Evolutionary conservation across 2,329 filamentous ascomycete genomes (phyloP).

Genomic region (Venturiaceae sp.): DNA sequence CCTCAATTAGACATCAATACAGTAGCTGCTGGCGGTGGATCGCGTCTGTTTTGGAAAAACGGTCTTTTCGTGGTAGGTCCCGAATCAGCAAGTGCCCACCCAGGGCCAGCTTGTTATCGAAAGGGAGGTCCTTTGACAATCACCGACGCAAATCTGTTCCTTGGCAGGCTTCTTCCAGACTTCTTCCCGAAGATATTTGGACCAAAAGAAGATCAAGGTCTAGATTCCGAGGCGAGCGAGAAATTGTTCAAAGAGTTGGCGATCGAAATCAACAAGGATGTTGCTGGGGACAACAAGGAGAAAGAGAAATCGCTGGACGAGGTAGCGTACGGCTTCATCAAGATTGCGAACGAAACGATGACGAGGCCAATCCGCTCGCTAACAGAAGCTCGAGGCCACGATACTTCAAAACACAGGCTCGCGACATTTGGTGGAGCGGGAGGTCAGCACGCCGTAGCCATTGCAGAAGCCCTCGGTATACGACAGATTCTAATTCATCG

Average conservation of each 20-base stretch:
- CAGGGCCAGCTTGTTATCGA: constrained; percentile 82
- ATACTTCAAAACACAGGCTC: constrained; percentile 81
- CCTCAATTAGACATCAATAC: constrained; percentile 93
- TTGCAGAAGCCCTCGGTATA: constrained; percentile 76
- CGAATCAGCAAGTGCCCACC: constrained; percentile 80
- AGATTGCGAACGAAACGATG: constrained; percentile 88
- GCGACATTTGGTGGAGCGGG: constrained; percentile 90
- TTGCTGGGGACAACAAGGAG: constrained; percentile 47
- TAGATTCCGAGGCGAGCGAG: constrained; percentile 68
- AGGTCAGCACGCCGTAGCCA: constrained; percentile 85
- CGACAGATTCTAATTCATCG: constrained; percentile 76
- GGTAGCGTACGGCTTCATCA: constrained; percentile 80
- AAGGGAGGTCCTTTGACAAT: constrained; percentile 85
- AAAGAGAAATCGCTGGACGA: constrained; percentile 68
- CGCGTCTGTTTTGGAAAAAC: constrained; percentile 76
- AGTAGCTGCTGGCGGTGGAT: constrained; percentile 82
- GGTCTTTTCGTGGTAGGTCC: constrained; percentile 86
- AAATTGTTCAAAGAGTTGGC: constrained; percentile 68
- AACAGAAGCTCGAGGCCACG: constrained; percentile 86
- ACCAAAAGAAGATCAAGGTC: constrained; percentile 70
- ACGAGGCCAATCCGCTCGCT: constrained; percentile 80
- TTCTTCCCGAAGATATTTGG: constrained; percentile 97
- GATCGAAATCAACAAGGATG: constrained; percentile 67
- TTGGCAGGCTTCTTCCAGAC: constrained; percentile 75
- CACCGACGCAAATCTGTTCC: constrained; percentile 84